Conservation (phyloP, 441 rosid species). For the Syzygium malaccense region DNA sequence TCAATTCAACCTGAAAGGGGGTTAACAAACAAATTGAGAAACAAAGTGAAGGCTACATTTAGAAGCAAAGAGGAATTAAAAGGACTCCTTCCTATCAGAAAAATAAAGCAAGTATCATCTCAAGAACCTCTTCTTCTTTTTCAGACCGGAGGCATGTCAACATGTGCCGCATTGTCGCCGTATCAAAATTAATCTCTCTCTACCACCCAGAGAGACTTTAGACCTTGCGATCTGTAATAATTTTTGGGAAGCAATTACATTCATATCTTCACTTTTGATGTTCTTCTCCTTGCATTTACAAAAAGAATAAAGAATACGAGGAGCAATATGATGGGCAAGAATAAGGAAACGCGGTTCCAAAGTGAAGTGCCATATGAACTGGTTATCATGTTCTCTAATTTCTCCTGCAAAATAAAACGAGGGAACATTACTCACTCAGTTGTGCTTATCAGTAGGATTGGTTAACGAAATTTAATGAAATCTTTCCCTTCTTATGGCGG, state of each 20-base stretch:
- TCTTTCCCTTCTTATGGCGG: not conserved
- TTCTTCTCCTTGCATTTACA: constrained; percentile 69
- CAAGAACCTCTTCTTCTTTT: not conserved
- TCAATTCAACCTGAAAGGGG: not conserved
- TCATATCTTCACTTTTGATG: constrained; percentile 68
- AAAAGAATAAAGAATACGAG: constrained; percentile 22
- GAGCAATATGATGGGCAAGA: constrained; percentile 25
- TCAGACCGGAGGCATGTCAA: not conserved
- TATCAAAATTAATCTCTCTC: not conserved
- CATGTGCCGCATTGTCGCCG: not conserved
- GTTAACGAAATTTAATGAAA: not conserved
- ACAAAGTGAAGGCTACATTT: not conserved
- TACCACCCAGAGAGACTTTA: not conserved
- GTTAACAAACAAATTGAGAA: not conserved
- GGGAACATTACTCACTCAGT: not conserved
- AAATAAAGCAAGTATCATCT: not conserved
- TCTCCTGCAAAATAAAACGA: constrained; percentile 31
- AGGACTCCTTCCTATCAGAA: not conserved
- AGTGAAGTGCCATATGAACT: constrained; percentile 19
- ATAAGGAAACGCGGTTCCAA: constrained; percentile 34
- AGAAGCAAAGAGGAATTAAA: not conserved
- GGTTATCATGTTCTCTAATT: constrained; percentile 23
- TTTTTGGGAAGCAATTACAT: not conserved
- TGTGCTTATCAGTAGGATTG: not conserved
- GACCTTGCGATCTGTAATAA: not conserved